A percentile compares a stretch with the other conserved stretches of the same genome.
These are phyloP conservation scores for Edaphochlamys debaryana DNA, from an alignment of 139 green algal genomes.

Conservation along the genomic window DNA sequence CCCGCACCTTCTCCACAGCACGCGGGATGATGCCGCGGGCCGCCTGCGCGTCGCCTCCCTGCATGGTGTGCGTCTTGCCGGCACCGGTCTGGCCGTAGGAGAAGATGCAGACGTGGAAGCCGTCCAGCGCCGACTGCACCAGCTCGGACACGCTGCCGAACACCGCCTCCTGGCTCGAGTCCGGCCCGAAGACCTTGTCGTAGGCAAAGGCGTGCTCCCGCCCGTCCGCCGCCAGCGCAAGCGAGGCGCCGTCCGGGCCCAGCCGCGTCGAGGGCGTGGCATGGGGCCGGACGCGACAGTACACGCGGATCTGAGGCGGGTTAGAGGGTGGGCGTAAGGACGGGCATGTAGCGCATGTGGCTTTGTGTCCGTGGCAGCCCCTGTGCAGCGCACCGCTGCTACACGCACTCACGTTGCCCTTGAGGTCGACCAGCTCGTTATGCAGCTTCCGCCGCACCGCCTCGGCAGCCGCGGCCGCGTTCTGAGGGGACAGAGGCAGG, in stretches of 20 bases:
- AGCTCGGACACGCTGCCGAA: constrained; percentile 94
- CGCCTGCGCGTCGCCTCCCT: constrained; percentile 61
- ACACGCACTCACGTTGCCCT: constrained; percentile 73
- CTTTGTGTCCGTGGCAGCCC: too few relatives aligned
- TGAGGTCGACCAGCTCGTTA: constrained; percentile 89
- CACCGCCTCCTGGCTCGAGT: constrained; percentile 65
- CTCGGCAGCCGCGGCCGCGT: constrained; percentile 69
- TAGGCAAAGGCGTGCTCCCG: constrained; percentile 83
- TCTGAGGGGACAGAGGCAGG: constrained; percentile 40
- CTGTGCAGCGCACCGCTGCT: not conserved
- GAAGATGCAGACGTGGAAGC: constrained; percentile 99
- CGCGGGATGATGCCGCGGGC: constrained; percentile 90
- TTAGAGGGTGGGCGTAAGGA: not conserved
- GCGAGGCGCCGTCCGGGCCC: constrained; percentile 60
- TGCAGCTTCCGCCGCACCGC: constrained; percentile 75
- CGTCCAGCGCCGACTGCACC: constrained; percentile 95
- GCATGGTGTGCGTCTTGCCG: constrained; percentile 99
- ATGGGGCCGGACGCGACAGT: constrained; percentile 82
- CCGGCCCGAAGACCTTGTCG: constrained; percentile 76
- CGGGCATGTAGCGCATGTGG: not conserved
- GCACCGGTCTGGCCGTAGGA: constrained; percentile 97
- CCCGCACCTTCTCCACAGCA: constrained; percentile 81
- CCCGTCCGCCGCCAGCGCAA: constrained; percentile 67
- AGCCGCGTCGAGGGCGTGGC: constrained; percentile 49
- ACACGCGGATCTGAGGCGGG: constrained; percentile 85